phyloP scores from a whole-genome alignment of 1,284 basidiomycete genomes.

The Lignosus rhinocerotis region DNA sequence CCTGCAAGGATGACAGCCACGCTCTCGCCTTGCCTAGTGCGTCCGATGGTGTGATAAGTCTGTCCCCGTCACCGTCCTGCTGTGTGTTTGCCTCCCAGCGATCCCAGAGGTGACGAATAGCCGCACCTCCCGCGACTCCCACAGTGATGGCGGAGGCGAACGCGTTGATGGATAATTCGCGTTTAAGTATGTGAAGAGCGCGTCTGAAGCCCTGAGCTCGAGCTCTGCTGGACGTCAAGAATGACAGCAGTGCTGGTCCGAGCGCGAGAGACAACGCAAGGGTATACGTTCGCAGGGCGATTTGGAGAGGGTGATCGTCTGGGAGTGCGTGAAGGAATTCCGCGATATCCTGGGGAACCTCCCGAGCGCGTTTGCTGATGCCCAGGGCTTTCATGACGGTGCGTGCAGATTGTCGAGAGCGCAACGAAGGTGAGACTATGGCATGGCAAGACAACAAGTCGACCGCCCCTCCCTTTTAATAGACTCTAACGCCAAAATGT shows the following conservation, averaged over 20 bases:
- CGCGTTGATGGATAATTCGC: constrained; percentile 58
- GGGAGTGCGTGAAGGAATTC: constrained; percentile 33
- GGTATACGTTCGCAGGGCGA: constrained; percentile 65
- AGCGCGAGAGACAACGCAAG: constrained; percentile 68
- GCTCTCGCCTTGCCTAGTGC: constrained; percentile 1
- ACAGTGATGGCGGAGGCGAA: constrained; percentile 69
- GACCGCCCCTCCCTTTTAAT: not conserved
- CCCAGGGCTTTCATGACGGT: constrained; percentile 7
- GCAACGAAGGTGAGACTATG: not conserved
- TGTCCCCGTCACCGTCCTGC: not conserved
- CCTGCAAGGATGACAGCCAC: constrained; percentile 31
- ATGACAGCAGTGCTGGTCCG: constrained; percentile 59
- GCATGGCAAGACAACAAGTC: constrained; percentile 3
- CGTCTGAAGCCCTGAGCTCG: constrained; percentile 26
- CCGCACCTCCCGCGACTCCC: constrained; percentile 62
- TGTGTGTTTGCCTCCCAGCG: constrained; percentile 28
- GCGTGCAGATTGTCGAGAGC: not conserved
- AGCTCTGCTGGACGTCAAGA: constrained; percentile 40
- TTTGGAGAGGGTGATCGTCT: constrained; percentile 53
- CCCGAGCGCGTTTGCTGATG: constrained; percentile 7
- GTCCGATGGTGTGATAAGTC: not conserved
- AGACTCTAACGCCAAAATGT: not conserved
- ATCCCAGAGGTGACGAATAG: constrained; percentile 49
- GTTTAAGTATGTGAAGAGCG: constrained; percentile 46
- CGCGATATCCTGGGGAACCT: constrained; percentile 20